phyloP scores from a whole-genome alignment of 208 protist genomes.

The Tetramitus jugosus region DNA sequence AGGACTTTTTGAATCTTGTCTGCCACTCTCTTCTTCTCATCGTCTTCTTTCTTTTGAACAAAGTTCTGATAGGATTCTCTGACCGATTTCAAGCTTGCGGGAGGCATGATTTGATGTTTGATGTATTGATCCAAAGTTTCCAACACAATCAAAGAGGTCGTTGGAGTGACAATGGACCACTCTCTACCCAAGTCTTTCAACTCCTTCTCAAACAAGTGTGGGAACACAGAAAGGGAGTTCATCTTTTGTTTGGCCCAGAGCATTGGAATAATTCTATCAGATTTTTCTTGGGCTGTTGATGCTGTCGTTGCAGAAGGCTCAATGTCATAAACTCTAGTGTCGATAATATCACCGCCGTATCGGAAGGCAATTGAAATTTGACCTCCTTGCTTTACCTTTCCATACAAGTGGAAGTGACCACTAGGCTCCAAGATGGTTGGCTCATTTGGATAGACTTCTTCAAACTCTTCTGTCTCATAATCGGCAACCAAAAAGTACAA shows the following conservation, averaged over 20 bases:
- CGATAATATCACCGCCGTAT: not conserved
- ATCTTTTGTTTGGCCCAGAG: slow-evolving; percentile 8
- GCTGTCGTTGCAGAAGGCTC: not conserved
- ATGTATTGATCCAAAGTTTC: not conserved
- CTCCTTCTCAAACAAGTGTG: not conserved
- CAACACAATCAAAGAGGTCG: not conserved
- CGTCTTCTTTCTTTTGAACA: too few species aligned
- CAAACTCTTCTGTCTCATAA: not conserved
- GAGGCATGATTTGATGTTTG: slow-evolving; percentile 5
- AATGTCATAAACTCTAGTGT: not conserved
- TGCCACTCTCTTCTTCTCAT: too few species aligned
- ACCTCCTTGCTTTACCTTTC: not conserved
- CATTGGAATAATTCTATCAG: not conserved
- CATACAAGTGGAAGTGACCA: not conserved
- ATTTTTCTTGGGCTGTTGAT: not conserved
- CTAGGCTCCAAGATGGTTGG: not conserved
- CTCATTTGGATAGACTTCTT: slow-evolving; percentile 18
- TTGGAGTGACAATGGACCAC: not conserved
- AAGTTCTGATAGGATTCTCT: too few species aligned
- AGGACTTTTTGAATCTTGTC: too few species aligned
- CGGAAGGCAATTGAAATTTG: not conserved
- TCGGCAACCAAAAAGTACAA: not conserved
- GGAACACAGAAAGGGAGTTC: not conserved
- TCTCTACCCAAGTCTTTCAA: not conserved
- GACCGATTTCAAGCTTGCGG: too few species aligned